phyloP scores from a whole-genome alignment of 208 protist genomes.

The Zelonia costaricensis region DNA sequence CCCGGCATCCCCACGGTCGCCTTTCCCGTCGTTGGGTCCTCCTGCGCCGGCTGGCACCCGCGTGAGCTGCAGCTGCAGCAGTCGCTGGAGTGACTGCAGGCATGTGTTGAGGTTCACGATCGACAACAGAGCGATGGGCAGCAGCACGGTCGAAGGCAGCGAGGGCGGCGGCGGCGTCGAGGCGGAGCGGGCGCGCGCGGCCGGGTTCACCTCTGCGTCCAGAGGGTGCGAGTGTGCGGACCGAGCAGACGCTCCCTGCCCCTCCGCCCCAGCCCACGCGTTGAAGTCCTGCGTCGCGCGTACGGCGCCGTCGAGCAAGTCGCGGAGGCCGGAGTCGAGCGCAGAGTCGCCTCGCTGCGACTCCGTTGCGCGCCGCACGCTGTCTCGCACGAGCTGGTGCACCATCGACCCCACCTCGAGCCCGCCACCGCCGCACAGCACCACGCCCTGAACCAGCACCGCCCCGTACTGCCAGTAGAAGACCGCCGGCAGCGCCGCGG shows the following conservation, averaged over 20 bases:
- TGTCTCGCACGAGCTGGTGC: conserved; percentile 5
- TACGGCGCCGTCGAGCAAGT: conserved; percentile 3
- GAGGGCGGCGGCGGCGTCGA: not conserved
- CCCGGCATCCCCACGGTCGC: too few relatives aligned
- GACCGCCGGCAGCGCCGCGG: conserved; percentile 25
- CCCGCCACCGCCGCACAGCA: conserved; percentile 24
- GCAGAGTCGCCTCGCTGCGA: not conserved
- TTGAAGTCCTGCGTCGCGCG: not conserved
- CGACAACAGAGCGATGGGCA: conserved; percentile 43
- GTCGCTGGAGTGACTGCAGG: conserved; percentile 12
- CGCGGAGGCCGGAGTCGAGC: conserved; percentile 5
- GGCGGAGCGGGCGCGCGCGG: too few relatives aligned
- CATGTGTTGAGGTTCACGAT: conserved; percentile 27
- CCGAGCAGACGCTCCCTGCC: too few relatives aligned
- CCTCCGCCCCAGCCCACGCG: too few relatives aligned
- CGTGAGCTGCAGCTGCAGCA: too few relatives aligned
- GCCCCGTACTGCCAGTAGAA: conserved; percentile 57
- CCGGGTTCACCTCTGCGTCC: too few relatives aligned
- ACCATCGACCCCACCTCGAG: conserved; percentile 23
- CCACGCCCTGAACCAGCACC: conserved; percentile 42
- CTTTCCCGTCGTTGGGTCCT: too few relatives aligned
- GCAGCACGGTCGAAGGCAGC: conserved; percentile 5
- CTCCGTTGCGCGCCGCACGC: not conserved
- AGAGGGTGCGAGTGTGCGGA: too few relatives aligned
- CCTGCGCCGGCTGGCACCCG: too few relatives aligned